Evolutionary conservation across 2,329 filamentous ascomycete genomes (phyloP).

Genomic region (Cytospora paraplurivora): DNA sequence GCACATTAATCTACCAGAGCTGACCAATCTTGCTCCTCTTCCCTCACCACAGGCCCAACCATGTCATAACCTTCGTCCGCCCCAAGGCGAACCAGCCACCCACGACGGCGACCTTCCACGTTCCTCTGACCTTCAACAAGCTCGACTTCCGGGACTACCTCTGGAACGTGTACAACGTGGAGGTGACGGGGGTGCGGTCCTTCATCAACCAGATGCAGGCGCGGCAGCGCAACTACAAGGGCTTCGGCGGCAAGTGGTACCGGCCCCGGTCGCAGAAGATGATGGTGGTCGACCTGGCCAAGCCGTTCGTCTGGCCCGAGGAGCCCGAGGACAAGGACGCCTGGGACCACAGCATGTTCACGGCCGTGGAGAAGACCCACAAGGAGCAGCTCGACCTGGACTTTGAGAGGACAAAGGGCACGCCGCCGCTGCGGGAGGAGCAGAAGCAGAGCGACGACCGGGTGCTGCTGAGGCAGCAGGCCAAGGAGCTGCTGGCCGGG

Average conservation of each 20-base stretch:
- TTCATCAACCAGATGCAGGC: conserved; percentile 71
- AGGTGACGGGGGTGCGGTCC: conserved; percentile 72
- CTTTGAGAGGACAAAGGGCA: conserved; percentile 4
- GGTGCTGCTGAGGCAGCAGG: conserved; percentile 56
- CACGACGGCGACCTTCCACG: conserved; percentile 84
- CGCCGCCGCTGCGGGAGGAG: conserved; percentile 38
- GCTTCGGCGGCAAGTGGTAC: conserved; percentile 59
- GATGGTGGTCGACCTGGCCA: conserved; percentile 89
- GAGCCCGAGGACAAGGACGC: conserved; percentile 59
- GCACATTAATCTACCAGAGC: background rate
- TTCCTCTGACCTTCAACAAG: conserved; percentile 92
- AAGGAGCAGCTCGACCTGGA: conserved; percentile 36
- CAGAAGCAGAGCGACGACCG: conserved; percentile 42
- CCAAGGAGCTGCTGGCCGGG: conserved; percentile 62
- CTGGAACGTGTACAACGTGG: conserved; percentile 79
- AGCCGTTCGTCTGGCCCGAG: conserved; percentile 87
- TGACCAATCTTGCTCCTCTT: conserved; percentile 1
- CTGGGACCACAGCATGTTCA: conserved; percentile 67
- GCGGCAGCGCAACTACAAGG: conserved; percentile 55
- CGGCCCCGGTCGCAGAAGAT: conserved; percentile 77
- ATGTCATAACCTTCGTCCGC: conserved; percentile 77
- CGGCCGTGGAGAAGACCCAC: conserved; percentile 52
- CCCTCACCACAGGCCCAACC: conserved; percentile 65
- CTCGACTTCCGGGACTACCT: conserved; percentile 96
- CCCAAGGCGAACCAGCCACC: conserved; percentile 70